Evolutionary conservation across 2,329 filamentous ascomycete species (phyloP), one percentile per base, ranked within the genome.

Genomic region (Colletotrichum shisoi): DNA sequence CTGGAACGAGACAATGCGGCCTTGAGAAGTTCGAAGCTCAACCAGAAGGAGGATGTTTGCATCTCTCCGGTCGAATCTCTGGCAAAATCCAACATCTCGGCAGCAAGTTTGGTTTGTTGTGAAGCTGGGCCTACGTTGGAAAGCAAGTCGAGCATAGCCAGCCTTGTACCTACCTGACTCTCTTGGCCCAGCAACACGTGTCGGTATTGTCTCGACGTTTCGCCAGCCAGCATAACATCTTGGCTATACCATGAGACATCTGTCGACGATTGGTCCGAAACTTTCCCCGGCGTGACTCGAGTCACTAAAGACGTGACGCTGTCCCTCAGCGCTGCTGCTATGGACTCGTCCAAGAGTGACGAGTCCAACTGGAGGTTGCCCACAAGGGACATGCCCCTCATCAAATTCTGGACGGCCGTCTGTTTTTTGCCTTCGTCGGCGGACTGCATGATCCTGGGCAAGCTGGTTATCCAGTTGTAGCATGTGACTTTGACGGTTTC

Each of bases 371-470:
- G 85, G 19, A 92, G 81, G 4, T 84, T 81, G 19, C 84, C 85
- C 21, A 95, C 80, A 8, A 94, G 76, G 37, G 86, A 83, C 59
- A 92, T 88, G 0, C 91, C 89, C 54, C 89, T 90, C 15, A 90
- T 86, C n/a, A 99, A 84, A 69, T 94, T 92, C 34, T 85, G 84
- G 31, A 98, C 85, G 2, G 89, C 88, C 62, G 85, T 84, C 69
- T 88, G 84, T 75, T 96, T 96, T 34, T 85, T 82, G n/a, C 83
- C 83, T 71, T 97, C 93, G 72, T 98, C 93, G 71, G 89, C 90
- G 9, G 89, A 87, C 75, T 94, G 92, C 88, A 97, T 94, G 15
- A 92, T 79, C 17, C 93, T 86, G 5, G 94, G 90, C 19, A 99
- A 84, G 46, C 92, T 89, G 2, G 87, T 87, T 27, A 94, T 85